phyloP scores from a whole-genome alignment of 768 basidiomycete genomes.

The Candolleomyces aberdarensis region DNA sequence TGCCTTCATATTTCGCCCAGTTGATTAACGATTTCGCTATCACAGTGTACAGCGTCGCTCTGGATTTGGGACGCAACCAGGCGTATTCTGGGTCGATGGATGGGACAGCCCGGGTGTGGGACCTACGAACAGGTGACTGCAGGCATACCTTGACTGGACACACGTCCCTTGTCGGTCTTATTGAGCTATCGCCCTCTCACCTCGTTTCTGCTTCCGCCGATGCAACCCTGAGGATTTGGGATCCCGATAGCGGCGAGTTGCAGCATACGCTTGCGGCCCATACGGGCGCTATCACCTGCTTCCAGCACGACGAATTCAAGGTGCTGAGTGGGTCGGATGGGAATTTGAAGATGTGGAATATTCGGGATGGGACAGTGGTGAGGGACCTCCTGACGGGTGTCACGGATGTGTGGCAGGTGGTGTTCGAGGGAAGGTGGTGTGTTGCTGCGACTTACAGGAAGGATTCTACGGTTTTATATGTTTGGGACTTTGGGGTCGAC shows the following conservation, averaged over 20 bases:
- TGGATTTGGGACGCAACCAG: constrained; percentile 82
- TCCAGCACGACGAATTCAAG: constrained; percentile 98
- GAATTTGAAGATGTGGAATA: constrained; percentile 97
- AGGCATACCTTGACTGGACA: constrained; percentile 84
- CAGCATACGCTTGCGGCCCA: constrained; percentile 85
- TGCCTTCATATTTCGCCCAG: constrained; percentile 2
- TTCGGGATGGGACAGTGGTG: constrained; percentile 80
- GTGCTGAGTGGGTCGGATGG: constrained; percentile 95
- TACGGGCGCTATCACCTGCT: constrained; percentile 98
- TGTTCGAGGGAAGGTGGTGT: constrained; percentile 91
- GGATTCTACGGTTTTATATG: constrained; percentile 76
- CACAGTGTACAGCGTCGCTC: constrained; percentile 91
- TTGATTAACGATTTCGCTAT: background rate
- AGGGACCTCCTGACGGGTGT: constrained; percentile 89
- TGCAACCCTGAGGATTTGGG: constrained; percentile 93
- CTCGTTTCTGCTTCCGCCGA: constrained; percentile 97
- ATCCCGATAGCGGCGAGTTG: constrained; percentile 78
- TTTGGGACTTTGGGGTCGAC: constrained; percentile 86
- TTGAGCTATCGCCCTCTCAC: constrained; percentile 84
- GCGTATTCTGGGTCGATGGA: constrained; percentile 99
- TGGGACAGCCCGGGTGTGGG: constrained; percentile 95
- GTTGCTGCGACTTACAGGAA: constrained; percentile 89
- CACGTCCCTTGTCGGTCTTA: constrained; percentile 90
- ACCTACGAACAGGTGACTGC: constrained; percentile 76
- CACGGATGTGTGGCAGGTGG: constrained; percentile 96